phyloP scores from a whole-genome alignment of 805 yeast species.

The Zygotorulaspora danielsina region DNA sequence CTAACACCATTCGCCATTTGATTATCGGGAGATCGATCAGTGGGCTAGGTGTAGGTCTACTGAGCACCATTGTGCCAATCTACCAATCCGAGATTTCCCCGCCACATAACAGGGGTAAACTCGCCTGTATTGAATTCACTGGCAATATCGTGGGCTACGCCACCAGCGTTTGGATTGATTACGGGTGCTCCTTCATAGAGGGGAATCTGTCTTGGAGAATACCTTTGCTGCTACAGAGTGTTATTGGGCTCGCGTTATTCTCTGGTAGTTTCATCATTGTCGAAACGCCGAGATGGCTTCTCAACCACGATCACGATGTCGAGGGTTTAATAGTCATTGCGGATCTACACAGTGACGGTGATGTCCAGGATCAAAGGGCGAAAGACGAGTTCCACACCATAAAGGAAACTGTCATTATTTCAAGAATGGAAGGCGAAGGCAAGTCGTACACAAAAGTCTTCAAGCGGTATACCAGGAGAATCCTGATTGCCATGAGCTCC shows the following conservation, averaged over 20 bases:
- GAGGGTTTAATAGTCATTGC: constrained; percentile 86
- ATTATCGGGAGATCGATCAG: constrained; percentile 72
- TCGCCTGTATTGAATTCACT: constrained; percentile 84
- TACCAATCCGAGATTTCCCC: constrained; percentile 89
- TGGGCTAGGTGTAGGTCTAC: constrained; percentile 83
- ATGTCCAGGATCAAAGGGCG: constrained; percentile 64
- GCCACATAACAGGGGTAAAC: constrained; percentile 71
- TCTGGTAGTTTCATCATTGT: constrained; percentile 75
- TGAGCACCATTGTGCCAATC: constrained; percentile 80
- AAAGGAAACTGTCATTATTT: constrained; percentile 72
- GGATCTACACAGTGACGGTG: constrained; percentile 75
- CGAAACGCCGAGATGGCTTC: constrained; percentile 87
- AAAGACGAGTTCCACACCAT: constrained; percentile 71
- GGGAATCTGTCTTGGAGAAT: constrained; percentile 69
- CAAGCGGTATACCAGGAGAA: constrained; percentile 66
- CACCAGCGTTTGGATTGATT: constrained; percentile 84
- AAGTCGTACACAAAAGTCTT: constrained; percentile 71
- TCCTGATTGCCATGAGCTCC: constrained; percentile 83
- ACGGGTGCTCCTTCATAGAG: constrained; percentile 58
- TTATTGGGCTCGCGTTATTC: constrained; percentile 64
- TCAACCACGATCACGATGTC: constrained; percentile 71
- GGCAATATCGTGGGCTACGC: constrained; percentile 82
- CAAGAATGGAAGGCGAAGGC: constrained; percentile 75
- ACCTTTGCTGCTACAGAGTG: constrained; percentile 71
- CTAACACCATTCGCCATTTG: constrained; percentile 51